Percentiles rank a stretch among this genome's conserved stretches.
Conservation (phyloP, 345 rosid genomes). For the Moricandia arvensis region DNA sequence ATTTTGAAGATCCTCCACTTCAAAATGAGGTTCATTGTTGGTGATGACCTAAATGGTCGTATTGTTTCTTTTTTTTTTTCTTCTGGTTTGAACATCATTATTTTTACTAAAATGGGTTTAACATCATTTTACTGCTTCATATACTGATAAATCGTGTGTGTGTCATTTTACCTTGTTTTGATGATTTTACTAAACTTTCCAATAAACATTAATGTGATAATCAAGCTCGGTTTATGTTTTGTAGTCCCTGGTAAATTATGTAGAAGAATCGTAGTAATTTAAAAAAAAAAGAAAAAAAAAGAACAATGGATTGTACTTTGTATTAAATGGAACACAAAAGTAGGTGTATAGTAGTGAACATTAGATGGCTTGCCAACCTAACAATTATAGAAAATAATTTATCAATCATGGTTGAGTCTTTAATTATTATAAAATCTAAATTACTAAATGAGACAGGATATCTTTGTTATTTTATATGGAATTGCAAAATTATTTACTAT, state of each 20-base stretch:
- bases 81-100: neutral
- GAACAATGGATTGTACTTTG: neutral
- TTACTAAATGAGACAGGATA: neutral
- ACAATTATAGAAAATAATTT: neutral
- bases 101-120: neutral
- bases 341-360: conserved; percentile 5
- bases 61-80: neutral
- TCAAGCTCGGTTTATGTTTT: neutral
- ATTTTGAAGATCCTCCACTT: too few species aligned
- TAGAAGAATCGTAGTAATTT: neutral
- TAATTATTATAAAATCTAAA: neutral
- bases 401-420: neutral
- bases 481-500: neutral
- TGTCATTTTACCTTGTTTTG: neutral
- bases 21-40: too few species aligned
- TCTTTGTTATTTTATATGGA: neutral
- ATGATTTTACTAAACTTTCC: neutral
- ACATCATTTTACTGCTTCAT: neutral
- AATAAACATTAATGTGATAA: neutral
- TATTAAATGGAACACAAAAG: neutral
- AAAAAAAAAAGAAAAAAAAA: too few species aligned
- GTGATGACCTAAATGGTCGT: neutral
- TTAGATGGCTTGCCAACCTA: conserved; percentile 11
- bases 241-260: neutral
- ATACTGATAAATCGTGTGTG: neutral